phyloP scores from a whole-genome alignment of 257 asterid species.

The Catharanthus roseus region DNA sequence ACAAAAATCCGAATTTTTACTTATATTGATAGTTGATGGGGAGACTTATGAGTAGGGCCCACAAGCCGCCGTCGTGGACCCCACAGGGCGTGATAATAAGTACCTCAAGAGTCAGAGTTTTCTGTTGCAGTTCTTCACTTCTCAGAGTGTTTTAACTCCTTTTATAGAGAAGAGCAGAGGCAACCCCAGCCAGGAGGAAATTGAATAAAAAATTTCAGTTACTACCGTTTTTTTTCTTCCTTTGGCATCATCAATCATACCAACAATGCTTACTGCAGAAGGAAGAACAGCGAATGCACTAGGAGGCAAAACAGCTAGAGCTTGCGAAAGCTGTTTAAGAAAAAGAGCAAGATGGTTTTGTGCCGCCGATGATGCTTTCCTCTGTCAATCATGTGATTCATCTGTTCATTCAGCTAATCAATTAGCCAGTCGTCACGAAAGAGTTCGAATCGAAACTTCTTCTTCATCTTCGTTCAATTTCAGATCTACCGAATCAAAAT shows the following conservation, averaged over 20 bases:
- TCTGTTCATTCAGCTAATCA: conserved; percentile 65
- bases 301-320: conserved; percentile 53
- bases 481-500: conserved; percentile 4
- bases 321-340: conserved; percentile 61
- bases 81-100: no score
- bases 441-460: conserved; percentile 49
- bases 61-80: no score
- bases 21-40: no score
- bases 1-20: no score
- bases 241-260: no score
- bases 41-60: no score
- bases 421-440: conserved; percentile 58
- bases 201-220: no score
- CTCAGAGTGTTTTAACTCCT: background rate
- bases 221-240: background rate
- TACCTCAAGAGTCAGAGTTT: background rate
- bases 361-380: conserved; percentile 70
- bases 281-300: conserved; percentile 46
- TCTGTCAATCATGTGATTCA: conserved; percentile 64
- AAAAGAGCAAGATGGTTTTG: conserved; percentile 80
- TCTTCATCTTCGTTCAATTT: no score
- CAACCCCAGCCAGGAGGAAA: no score
- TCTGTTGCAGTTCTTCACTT: background rate
- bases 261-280: conserved; percentile 28
- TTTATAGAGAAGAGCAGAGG: no score